A percentile compares a stretch with the other conserved stretches of the same genome.
phyloP scores from a whole-genome alignment of 2,329 filamentous ascomycete species.

The Fusarium sp. region DNA sequence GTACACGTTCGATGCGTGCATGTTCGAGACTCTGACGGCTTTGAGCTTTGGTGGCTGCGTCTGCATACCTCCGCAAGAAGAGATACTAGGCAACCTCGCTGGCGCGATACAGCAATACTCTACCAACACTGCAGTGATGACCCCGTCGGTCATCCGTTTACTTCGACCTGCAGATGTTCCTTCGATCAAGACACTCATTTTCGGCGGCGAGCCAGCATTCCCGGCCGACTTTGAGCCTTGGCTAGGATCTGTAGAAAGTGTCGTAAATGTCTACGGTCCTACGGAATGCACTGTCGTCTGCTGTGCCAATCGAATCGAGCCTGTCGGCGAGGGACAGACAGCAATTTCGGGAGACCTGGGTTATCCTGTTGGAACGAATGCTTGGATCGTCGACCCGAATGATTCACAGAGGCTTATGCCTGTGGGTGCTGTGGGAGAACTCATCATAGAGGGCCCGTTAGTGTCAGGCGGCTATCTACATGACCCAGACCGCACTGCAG shows the following conservation, averaged over 20 bases:
- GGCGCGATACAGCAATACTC: conserved; percentile 4
- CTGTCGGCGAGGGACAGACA: background rate
- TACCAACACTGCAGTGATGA: background rate
- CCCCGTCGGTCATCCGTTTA: conserved; percentile 1
- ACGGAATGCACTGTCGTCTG: conserved; percentile 13
- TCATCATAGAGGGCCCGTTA: conserved; percentile 22
- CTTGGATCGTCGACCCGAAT: conserved; percentile 34
- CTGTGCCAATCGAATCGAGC: conserved; percentile 1
- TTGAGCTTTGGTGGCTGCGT: conserved; percentile 8
- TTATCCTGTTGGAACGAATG: background rate
- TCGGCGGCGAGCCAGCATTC: conserved; percentile 7
- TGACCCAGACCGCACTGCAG: conserved; percentile 7
- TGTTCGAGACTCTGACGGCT: background rate
- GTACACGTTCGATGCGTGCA: conserved; percentile 1
- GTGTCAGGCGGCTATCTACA: conserved; percentile 7
- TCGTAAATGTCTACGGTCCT: conserved; percentile 9
- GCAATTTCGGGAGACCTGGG: conserved; percentile 5
- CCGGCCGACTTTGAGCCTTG: conserved; percentile 7
- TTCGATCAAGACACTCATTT: conserved; percentile 4
- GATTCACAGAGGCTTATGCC: conserved; percentile 14
- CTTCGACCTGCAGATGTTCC: conserved; percentile 3
- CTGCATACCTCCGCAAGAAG: conserved; percentile 4
- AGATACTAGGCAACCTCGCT: conserved; percentile 3
- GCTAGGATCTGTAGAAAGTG: background rate
- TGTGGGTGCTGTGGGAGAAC: conserved; percentile 9